A percentile compares a stretch with the other conserved stretches of the same genome.
Evolutionary conservation across 2,329 filamentous ascomycete species (phyloP).

Genomic region (Colletotrichum costaricense): DNA sequence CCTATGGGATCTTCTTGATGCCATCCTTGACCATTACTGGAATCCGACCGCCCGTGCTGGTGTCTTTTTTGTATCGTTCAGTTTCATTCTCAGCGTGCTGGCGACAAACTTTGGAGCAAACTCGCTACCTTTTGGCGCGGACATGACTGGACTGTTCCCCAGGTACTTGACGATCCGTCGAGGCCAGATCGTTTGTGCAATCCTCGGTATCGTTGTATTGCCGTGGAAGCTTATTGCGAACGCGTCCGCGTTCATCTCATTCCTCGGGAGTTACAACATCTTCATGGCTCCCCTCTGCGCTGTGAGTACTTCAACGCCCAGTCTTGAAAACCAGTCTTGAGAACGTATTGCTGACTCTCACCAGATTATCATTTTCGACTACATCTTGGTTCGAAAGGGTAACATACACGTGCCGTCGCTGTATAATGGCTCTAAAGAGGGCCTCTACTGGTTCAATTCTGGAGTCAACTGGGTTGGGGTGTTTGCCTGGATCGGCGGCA

Average conservation of each 20-base stretch:
- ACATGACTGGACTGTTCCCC: slow-evolving; percentile 46
- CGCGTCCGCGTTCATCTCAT: slow-evolving; percentile 40
- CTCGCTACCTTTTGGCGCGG: slow-evolving; percentile 47
- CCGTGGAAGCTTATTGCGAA: slow-evolving; percentile 46
- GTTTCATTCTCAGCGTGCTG: slow-evolving; percentile 39
- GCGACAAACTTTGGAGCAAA: slow-evolving; percentile 44
- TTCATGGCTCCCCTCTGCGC: slow-evolving; percentile 43
- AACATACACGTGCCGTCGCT: slow-evolving; percentile 46
- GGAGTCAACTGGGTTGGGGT: slow-evolving; percentile 46
- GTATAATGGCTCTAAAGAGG: slow-evolving; percentile 41
- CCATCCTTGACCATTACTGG: slow-evolving; percentile 50
- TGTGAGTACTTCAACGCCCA: slow-evolving; percentile 21
- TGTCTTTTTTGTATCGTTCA: slow-evolving; percentile 45
- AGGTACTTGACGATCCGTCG: slow-evolving; percentile 46
- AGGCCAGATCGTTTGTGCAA: slow-evolving; percentile 45
- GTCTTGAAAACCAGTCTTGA: too few species aligned
- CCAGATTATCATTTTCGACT: slow-evolving; percentile 48
- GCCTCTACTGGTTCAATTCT: slow-evolving; percentile 46
- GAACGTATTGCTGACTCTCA: neutral
- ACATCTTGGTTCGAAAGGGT: slow-evolving; percentile 45
- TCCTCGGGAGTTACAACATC: slow-evolving; percentile 42
- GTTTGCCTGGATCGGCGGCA: slow-evolving; percentile 41
- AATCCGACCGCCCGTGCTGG: slow-evolving; percentile 43
- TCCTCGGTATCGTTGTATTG: slow-evolving; percentile 44
- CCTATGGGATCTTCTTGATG: slow-evolving; percentile 48